Percentiles rank a stretch among this genome's conserved stretches.
Evolutionary conservation across 2,329 filamentous ascomycete genomes (phyloP).

Genomic region (Fusarium liriodendri): DNA sequence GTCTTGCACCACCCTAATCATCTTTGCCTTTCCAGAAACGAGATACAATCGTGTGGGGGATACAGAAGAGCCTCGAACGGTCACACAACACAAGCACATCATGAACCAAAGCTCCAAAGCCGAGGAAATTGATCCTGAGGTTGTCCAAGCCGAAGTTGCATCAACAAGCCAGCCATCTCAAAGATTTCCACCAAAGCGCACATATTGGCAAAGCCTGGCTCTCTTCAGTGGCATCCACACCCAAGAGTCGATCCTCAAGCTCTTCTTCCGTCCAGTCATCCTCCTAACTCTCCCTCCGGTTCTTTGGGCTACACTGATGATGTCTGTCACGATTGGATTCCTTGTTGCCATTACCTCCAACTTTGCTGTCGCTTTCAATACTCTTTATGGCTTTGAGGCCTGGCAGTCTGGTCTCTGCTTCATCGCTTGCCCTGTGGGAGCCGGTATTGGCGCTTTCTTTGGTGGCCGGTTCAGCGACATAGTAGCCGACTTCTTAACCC

Average conservation of each 20-base stretch:
- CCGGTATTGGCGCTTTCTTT: constrained; percentile 49
- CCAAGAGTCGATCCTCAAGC: constrained; percentile 45
- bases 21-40: constrained; percentile 66
- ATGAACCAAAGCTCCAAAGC: background rate
- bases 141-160: constrained; percentile 36
- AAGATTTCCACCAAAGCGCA: constrained; percentile 10
- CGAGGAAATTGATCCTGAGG: constrained; percentile 54
- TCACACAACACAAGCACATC: background rate
- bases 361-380: constrained; percentile 54
- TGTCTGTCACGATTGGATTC: constrained; percentile 64
- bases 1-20: constrained; percentile 55
- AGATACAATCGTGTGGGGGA: constrained; percentile 50
- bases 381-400: constrained; percentile 53
- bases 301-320: constrained; percentile 63
- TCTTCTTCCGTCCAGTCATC: constrained; percentile 59
- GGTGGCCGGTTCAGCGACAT: constrained; percentile 50
- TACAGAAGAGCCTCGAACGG: background rate
- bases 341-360: constrained; percentile 64
- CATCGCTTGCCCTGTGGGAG: constrained; percentile 57
- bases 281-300: constrained; percentile 61
- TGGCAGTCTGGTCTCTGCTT: constrained; percentile 62
- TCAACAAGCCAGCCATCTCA: background rate
- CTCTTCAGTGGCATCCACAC: constrained; percentile 23
- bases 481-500: constrained; percentile 49
- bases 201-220: constrained; percentile 12